Base-by-base conservation (phyloP, 148 eudicot species). In the Fagopyrum tataricum region DNA sequence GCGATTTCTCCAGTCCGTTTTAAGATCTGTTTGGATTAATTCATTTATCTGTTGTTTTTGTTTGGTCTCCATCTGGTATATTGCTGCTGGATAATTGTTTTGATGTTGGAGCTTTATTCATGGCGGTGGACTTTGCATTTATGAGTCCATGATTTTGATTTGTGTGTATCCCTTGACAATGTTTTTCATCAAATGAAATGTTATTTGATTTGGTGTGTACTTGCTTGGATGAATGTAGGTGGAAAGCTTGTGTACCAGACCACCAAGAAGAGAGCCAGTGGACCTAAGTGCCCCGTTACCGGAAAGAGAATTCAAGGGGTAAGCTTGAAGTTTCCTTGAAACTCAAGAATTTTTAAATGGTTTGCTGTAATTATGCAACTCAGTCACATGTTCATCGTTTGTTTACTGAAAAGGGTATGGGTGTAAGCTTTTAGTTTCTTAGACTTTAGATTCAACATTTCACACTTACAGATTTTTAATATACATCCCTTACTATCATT, bases 241-340 rank as follows among this genome's bases (percentile, higher is more conserved):
- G 88, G 88, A 69, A 83, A 79, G 78, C 78, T 85, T 53, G 79
- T 85, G 69, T 85, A 83, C 43, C 89, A 83, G 79, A 85, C 56
- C 78, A 85, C 86, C 9, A 85, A 85, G 79, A 85, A 85, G 84
- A 78, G 89, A 69, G 89, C 89, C 40, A 86, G 86, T 26, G 89
- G 89, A 71, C 89, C 89, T 37, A 86, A 83, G 53, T 86, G 89
- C 71, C 84, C 85, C 15, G 84, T 86, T 18, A 86, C 89, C 18
- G 89, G 89, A 66, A 85, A 85, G 76, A 78, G 86, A 75, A 82
- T 85, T 75, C 86, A 85, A 77, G 88, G 88, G 82, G 88, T 85
- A 83, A 24, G 72, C 37, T 43, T 69, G n/a, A n/a, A 5, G 18
- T 62, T 64, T 39, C 69, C 15, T 64, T 61, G 67, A 26, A 17